Evolutionary conservation across 2,329 filamentous ascomycete species (phyloP).

Genomic region (Penicillium sp.): DNA sequence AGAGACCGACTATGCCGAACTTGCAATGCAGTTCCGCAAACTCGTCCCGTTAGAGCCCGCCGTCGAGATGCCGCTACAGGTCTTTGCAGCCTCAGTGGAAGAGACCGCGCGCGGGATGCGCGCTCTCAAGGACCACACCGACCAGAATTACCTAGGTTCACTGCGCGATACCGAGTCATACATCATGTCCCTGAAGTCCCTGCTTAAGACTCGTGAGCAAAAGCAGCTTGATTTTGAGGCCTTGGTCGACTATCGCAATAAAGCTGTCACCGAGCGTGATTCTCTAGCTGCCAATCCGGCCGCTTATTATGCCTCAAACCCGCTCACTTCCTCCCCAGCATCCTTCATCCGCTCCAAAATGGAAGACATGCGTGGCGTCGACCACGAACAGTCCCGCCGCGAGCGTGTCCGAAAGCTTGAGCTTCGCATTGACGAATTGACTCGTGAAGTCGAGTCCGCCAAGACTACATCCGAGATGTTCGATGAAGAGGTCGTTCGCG

Average conservation of each 20-base stretch:
- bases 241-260: conserved; percentile 91
- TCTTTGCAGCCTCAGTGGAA: conserved; percentile 82
- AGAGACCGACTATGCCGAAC: conserved; percentile 81
- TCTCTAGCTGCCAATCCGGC: conserved; percentile 65
- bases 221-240: conserved; percentile 98
- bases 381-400: conserved; percentile 86
- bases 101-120: conserved; percentile 77
- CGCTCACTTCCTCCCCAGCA: conserved; percentile 64
- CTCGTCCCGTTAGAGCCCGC: conserved; percentile 86
- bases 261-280: conserved; percentile 84
- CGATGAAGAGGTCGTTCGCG: conserved; percentile 91
- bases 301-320: conserved; percentile 56
- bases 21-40: conserved; percentile 92
- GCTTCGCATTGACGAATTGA: conserved; percentile 87
- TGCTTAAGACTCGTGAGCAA: conserved; percentile 91
- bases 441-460: conserved; percentile 81
- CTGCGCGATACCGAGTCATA: conserved; percentile 96
- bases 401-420: conserved; percentile 89
- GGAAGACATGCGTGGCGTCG: conserved; percentile 93
- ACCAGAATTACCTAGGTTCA: conserved; percentile 91
- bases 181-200: conserved; percentile 77
- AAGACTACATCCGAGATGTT: conserved; percentile 88
- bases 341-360: conserved; percentile 91
- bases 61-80: conserved; percentile 76
- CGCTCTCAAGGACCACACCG: conserved; percentile 82